Evolutionary conservation across 192 early-diverging fungal genomes (phyloP).

Genomic region (Phlyctochytrium planicorne): DNA sequence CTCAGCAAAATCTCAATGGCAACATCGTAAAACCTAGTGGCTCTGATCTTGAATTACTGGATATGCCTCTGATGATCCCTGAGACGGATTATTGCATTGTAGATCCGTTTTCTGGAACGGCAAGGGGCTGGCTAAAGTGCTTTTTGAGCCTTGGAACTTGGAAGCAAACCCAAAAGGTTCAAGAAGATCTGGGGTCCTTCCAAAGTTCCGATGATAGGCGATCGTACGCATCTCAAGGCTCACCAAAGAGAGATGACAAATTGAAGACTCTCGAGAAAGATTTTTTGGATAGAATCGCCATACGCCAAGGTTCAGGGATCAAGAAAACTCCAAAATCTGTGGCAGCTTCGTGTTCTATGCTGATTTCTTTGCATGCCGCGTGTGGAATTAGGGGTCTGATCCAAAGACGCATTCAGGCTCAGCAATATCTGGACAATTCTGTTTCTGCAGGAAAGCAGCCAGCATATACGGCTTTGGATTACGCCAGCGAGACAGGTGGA

Average conservation of each 20-base stretch:
- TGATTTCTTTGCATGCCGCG: slow-evolving; percentile 16
- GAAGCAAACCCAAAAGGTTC: slow-evolving; percentile 25
- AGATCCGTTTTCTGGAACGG: slow-evolving; percentile 40
- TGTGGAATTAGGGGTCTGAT: slow-evolving; percentile 30
- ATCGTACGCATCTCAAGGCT: too few relatives aligned
- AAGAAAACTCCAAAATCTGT: too few relatives aligned
- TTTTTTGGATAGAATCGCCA: not conserved
- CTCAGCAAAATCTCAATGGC: not conserved
- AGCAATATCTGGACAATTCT: not conserved
- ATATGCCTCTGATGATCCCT: slow-evolving; percentile 40
- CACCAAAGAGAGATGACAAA: not conserved
- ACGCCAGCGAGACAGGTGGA: slow-evolving; percentile 24
- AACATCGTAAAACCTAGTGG: too few relatives aligned
- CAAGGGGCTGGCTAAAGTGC: slow-evolving; percentile 42
- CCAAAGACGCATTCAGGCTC: not conserved
- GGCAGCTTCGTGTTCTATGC: too few relatives aligned
- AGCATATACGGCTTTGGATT: slow-evolving; percentile 26
- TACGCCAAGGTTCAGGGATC: too few relatives aligned
- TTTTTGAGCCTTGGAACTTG: slow-evolving; percentile 40
- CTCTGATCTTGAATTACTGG: not conserved
- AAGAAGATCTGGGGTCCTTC: not conserved
- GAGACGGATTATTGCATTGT: slow-evolving; percentile 43
- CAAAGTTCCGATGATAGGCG: not conserved
- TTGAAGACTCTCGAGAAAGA: not conserved
- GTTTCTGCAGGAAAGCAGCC: not conserved